Percentiles rank a stretch among this genome's conserved stretches.
Evolutionary conservation across 306 rosid species (phyloP).

Genomic region (Ormosia emarginata): DNA sequence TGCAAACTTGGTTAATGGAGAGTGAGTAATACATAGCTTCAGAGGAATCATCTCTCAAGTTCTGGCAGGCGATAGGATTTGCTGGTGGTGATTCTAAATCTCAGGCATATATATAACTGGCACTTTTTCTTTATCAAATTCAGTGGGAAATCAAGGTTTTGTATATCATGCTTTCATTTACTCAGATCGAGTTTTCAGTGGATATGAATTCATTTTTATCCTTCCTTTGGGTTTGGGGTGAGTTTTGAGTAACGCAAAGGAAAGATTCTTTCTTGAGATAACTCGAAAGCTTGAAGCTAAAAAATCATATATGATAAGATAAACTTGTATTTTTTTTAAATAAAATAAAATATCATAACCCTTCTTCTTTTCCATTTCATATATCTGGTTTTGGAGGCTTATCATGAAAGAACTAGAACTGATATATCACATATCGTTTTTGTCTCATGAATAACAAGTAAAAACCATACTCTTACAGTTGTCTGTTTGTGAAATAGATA

Average conservation of each 20-base stretch:
- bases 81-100: constrained; percentile 9
- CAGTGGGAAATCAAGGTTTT: background rate
- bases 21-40: constrained; percentile 22
- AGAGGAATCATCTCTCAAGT: constrained; percentile 11
- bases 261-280: background rate
- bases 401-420: background rate
- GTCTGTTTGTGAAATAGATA: background rate
- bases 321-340: background rate
- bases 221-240: background rate
- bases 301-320: background rate
- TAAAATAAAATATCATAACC: background rate
- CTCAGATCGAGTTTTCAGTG: background rate
- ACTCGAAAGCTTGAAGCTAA: background rate
- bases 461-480: background rate
- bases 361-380: background rate
- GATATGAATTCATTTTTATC: background rate
- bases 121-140: background rate
- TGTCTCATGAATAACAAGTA: background rate
- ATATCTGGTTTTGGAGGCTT: background rate
- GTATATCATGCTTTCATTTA: background rate
- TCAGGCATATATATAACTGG: background rate
- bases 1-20: constrained; percentile 29
- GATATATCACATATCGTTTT: background rate
- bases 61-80: background rate
- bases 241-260: background rate